Conservation (phyloP, 208 protist species). For the Crithidia fasciculata region DNA sequence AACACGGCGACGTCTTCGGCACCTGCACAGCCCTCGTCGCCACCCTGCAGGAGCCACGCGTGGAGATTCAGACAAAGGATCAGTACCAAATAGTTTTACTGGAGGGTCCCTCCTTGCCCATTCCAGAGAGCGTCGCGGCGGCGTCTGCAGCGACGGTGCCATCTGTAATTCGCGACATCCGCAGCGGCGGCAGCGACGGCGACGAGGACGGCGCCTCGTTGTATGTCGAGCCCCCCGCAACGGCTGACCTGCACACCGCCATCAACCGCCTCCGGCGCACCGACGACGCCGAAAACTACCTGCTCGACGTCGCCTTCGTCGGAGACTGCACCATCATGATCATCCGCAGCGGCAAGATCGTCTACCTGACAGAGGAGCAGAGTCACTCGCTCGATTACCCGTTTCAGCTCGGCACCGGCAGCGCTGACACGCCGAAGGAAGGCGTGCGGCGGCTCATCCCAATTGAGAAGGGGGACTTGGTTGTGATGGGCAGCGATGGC, state of each 20-base stretch:
- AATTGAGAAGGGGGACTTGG: constrained; percentile 57
- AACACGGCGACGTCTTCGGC: constrained; percentile 57
- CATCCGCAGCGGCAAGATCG: constrained; percentile 50
- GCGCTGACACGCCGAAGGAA: constrained; percentile 54
- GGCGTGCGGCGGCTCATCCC: constrained; percentile 46
- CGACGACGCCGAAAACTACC: constrained; percentile 33
- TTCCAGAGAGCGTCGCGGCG: not conserved
- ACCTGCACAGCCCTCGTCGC: constrained; percentile 72
- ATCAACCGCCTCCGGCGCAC: constrained; percentile 7
- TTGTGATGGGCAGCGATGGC: constrained; percentile 76
- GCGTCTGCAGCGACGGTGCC: not conserved
- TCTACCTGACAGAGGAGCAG: constrained; percentile 62
- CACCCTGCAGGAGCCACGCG: constrained; percentile 57
- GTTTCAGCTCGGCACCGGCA: constrained; percentile 71
- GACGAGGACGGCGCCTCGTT: not conserved
- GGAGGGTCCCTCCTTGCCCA: constrained; percentile 13
- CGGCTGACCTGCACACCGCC: constrained; percentile 14
- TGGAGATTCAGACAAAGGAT: constrained; percentile 44
- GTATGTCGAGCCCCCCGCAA: constrained; percentile 5
- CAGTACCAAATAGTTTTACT: constrained; percentile 40
- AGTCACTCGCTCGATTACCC: constrained; percentile 71
- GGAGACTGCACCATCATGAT: constrained; percentile 72
- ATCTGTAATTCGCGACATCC: not conserved
- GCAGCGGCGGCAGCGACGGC: not conserved
- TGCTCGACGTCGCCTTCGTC: constrained; percentile 65